These are phyloP conservation scores for Nakazawaea wickerhamii DNA, from an alignment of 805 yeast genomes.

Conservation along the genomic window DNA sequence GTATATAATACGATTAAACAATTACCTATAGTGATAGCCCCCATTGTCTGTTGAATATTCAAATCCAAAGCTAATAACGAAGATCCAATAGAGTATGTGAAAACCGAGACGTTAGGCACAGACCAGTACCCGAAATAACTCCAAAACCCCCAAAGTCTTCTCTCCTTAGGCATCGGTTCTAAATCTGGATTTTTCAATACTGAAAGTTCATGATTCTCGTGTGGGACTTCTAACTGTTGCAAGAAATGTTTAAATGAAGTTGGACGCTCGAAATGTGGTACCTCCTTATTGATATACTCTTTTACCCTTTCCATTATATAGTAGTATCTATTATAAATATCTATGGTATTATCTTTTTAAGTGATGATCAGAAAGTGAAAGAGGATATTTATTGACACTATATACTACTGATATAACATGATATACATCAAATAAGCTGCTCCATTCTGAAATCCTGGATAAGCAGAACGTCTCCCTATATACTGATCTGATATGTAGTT, in stretches of 20 bases:
- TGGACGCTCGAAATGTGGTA: no score
- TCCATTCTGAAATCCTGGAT: no score
- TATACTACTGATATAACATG: no score
- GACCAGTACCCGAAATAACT: slow-evolving; percentile 39
- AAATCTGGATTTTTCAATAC: slow-evolving; percentile 31
- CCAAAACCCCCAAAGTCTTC: slow-evolving; percentile 44
- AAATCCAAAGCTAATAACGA: slow-evolving; percentile 36
- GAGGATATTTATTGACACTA: no score
- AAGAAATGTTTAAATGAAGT: background rate
- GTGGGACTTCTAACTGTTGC: background rate
- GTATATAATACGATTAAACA: slow-evolving; percentile 38
- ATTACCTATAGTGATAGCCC: slow-evolving; percentile 41
- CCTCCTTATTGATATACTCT: no score
- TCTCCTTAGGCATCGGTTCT: slow-evolving; percentile 36
- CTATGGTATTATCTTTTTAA: no score
- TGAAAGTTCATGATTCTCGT: slow-evolving; percentile 1
- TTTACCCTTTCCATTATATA: no score
- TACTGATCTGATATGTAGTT: no score
- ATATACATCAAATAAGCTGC: no score
- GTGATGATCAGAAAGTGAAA: no score
- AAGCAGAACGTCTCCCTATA: no score
- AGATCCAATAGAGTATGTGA: slow-evolving; percentile 7
- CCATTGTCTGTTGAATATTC: slow-evolving; percentile 39
- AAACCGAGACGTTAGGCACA: slow-evolving; percentile 20
- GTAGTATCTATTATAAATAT: no score